phyloP scores from a whole-genome alignment of 2,329 filamentous ascomycete genomes.

The Pyrenophora seminiperda region DNA sequence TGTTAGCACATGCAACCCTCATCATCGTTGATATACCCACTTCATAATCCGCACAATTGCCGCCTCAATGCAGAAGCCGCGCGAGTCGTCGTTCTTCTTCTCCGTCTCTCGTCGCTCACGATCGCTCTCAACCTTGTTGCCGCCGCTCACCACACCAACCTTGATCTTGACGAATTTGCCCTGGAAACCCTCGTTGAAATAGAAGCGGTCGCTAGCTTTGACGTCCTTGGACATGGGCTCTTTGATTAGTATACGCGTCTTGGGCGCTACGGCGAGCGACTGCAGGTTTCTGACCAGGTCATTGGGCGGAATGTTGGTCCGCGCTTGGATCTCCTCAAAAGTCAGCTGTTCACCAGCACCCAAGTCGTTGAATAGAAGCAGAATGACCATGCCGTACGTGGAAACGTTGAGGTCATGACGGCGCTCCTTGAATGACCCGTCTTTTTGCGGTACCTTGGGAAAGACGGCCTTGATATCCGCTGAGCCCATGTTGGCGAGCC shows the following conservation, averaged over 20 bases:
- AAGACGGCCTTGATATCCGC: slow-evolving; percentile 86
- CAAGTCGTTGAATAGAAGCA: slow-evolving; percentile 87
- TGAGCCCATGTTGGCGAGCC: slow-evolving; percentile 76
- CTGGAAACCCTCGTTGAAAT: slow-evolving; percentile 79
- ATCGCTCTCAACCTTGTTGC: slow-evolving; percentile 82
- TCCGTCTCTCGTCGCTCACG: slow-evolving; percentile 71
- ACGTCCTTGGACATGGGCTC: slow-evolving; percentile 79
- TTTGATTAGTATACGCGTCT: slow-evolving; percentile 80
- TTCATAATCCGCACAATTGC: slow-evolving; percentile 85
- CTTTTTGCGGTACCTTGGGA: slow-evolving; percentile 72
- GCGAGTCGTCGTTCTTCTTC: slow-evolving; percentile 73
- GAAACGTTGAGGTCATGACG: slow-evolving; percentile 90
- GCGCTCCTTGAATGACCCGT: slow-evolving; percentile 67
- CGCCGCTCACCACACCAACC: slow-evolving; percentile 78
- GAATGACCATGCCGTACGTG: slow-evolving; percentile 88
- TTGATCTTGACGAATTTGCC: slow-evolving; percentile 88
- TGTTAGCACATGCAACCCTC: slow-evolving; percentile 20
- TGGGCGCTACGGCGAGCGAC: slow-evolving; percentile 80
- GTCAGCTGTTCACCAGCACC: slow-evolving; percentile 57
- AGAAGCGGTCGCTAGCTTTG: slow-evolving; percentile 77
- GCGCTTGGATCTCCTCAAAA: slow-evolving; percentile 79
- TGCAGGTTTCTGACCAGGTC: slow-evolving; percentile 81
- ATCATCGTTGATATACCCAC: slow-evolving; percentile 56
- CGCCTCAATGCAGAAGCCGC: slow-evolving; percentile 74
- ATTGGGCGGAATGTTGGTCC: slow-evolving; percentile 74